Evolutionary conservation across 495 filamentous ascomycete species (phyloP).

Genomic region (Xylaria acuta): DNA sequence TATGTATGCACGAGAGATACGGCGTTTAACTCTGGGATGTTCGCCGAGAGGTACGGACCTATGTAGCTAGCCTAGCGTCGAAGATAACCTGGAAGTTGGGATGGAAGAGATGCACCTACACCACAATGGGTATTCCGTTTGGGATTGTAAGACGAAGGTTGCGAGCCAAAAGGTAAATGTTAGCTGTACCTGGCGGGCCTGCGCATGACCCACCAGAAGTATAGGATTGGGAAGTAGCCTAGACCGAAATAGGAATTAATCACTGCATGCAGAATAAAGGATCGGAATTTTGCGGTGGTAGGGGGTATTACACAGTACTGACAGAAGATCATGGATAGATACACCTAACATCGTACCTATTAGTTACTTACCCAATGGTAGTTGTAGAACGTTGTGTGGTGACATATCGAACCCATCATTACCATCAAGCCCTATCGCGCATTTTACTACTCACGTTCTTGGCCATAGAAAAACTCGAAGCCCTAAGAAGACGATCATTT

Average conservation of each 20-base stretch:
- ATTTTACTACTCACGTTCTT: background rate
- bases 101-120: background rate
- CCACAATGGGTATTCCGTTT: background rate
- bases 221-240: background rate
- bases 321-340: too few species aligned
- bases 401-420: background rate
- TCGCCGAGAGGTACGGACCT: background rate
- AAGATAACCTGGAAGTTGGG: background rate
- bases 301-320: background rate
- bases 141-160: background rate
- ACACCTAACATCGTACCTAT: too few species aligned
- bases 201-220: background rate
- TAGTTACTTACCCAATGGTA: background rate
- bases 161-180: background rate
- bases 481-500: slow-evolving; percentile 2
- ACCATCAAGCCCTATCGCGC: background rate
- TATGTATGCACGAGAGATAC: background rate
- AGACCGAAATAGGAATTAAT: background rate
- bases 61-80: background rate
- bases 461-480: background rate
- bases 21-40: background rate
- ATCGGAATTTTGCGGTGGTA: background rate
- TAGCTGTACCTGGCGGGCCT: background rate
- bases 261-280: background rate
- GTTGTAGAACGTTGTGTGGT: background rate